Percentiles rank a stretch among this genome's conserved stretches.
Evolutionary conservation across 257 asterid genomes (phyloP).

Genomic region (Solanum sitiens): DNA sequence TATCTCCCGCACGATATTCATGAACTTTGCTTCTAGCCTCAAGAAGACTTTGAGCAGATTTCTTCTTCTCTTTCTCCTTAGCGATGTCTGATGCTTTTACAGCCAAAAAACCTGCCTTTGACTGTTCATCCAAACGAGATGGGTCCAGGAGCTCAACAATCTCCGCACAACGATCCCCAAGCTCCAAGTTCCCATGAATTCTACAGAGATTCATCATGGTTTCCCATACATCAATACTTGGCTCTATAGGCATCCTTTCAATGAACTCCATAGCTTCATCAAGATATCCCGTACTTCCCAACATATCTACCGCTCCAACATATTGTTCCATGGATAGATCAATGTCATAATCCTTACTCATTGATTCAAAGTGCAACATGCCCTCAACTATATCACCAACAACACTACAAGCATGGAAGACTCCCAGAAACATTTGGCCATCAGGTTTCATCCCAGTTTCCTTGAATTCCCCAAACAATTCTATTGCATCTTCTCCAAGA

Average conservation of each 20-base stretch:
- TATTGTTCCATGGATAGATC: conserved; percentile 65
- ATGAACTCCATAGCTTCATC: conserved; percentile 79
- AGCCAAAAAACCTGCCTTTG: conserved; percentile 58
- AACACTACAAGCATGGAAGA: conserved; percentile 54
- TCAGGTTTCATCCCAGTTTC: conserved; percentile 57
- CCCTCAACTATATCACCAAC: conserved; percentile 57
- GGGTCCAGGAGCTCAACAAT: conserved; percentile 52
- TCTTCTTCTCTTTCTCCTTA: conserved; percentile 45
- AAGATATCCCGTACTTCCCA: conserved; percentile 59
- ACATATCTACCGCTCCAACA: conserved; percentile 54
- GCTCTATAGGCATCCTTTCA: conserved; percentile 52
- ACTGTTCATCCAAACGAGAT: conserved; percentile 44
- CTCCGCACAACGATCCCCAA: conserved; percentile 74
- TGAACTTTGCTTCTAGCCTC: conserved; percentile 49
- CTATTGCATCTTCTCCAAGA: conserved; percentile 55
- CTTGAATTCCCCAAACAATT: conserved; percentile 59
- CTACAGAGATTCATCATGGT: conserved; percentile 55
- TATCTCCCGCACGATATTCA: conserved; percentile 82
- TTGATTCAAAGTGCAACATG: conserved; percentile 63
- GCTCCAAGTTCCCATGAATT: conserved; percentile 62
- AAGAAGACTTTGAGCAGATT: conserved; percentile 30
- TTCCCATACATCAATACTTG: conserved; percentile 53
- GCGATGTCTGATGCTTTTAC: conserved; percentile 37
- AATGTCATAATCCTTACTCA: conserved; percentile 54
- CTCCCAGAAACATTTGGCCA: conserved; percentile 51